Evolutionary conservation across 1,139 yeast species (phyloP).

Genomic region (Hemisphaericaspora lyxosophila): DNA sequence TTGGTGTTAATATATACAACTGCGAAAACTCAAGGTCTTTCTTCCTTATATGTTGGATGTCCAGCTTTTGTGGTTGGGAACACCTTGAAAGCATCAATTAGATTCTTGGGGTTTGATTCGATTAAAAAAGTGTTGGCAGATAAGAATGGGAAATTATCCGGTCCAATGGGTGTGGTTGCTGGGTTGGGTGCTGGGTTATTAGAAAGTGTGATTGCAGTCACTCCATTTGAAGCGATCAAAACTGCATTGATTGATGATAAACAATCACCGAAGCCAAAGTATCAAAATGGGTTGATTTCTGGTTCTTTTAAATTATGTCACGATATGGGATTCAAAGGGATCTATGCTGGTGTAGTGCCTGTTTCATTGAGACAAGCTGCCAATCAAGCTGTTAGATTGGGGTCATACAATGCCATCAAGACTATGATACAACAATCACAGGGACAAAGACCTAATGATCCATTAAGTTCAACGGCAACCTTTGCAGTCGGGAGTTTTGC

Average conservation of each 20-base stretch:
- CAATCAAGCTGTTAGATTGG: conserved; percentile 90
- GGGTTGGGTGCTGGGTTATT: conserved; percentile 95
- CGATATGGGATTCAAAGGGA: conserved; percentile 80
- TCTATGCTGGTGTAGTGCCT: conserved; percentile 87
- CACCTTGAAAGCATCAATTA: conserved; percentile 90
- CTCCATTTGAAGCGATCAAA: conserved; percentile 96
- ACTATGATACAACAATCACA: conserved; percentile 73
- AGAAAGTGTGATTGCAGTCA: conserved; percentile 89
- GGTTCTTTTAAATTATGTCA: conserved; percentile 64
- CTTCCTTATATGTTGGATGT: conserved; percentile 89
- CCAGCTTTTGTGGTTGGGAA: conserved; percentile 96
- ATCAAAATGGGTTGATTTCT: conserved; percentile 63
- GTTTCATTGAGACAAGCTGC: conserved; percentile 96
- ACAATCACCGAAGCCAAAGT: conserved; percentile 71
- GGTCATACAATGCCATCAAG: conserved; percentile 88
- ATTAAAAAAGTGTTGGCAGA: conserved; percentile 78
- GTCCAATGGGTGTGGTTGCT: conserved; percentile 88
- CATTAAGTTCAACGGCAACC: conserved; percentile 76
- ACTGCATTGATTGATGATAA: conserved; percentile 94
- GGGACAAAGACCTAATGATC: conserved; percentile 64
- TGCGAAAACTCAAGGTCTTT: conserved; percentile 75
- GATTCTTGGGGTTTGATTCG: conserved; percentile 89
- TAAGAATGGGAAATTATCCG: conserved; percentile 81
- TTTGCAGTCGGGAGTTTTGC: conserved; percentile 91
- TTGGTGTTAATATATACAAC: conserved; percentile 71